Evolutionary conservation across 2,329 filamentous ascomycete genomes (phyloP), one percentile per base, ranked within the genome.

Genomic region (Ascochyta fabae): DNA sequence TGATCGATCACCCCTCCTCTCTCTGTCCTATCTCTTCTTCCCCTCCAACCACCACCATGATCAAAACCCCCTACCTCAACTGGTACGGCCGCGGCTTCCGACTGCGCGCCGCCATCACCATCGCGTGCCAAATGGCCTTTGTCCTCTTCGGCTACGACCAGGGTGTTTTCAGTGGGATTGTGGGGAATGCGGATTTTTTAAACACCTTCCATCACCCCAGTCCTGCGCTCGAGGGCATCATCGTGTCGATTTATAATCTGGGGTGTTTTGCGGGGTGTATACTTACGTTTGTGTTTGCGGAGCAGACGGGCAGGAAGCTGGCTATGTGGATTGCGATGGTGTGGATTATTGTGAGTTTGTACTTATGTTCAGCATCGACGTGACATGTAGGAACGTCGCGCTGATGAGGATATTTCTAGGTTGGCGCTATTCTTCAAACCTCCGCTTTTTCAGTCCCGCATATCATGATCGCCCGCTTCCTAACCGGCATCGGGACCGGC

Each of bases 401-500:
- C 27, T 29, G 12, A 29, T 29, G 3, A 4, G 27, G 1, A 41
- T 22, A 16, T 16, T 3, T 13, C n/a, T 4, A 66, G 63, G 58
- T 78, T 24, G 77, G 76, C 19, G 76, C 72, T 2, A 62, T 65
- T 3, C 70, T 79, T 15, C 77, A 78, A 47, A 65, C 75, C 6
- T 66, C 70, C 4, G 68, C 75, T 1, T 68, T 70, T 27, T 65
- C 63, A 0, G 60, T 68, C 9, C 68, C 68, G 5, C 80, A 83
- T 53, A 80, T 83, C 66, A 81, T 83, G 59, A 65, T 83, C 36
- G 81, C 81, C 3, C 77, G 81, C 40, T 77, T 80, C 31, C 74
- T 84, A 44, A 83, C 81, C 3, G 81, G 81, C 42, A 71, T 84
- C 29, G 81, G 81, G 0, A 84, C 82, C 33, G 81, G 81, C 19